Evolutionary conservation across 768 basidiomycete genomes (phyloP).

Genomic region (Infundibulicybe gibba): DNA sequence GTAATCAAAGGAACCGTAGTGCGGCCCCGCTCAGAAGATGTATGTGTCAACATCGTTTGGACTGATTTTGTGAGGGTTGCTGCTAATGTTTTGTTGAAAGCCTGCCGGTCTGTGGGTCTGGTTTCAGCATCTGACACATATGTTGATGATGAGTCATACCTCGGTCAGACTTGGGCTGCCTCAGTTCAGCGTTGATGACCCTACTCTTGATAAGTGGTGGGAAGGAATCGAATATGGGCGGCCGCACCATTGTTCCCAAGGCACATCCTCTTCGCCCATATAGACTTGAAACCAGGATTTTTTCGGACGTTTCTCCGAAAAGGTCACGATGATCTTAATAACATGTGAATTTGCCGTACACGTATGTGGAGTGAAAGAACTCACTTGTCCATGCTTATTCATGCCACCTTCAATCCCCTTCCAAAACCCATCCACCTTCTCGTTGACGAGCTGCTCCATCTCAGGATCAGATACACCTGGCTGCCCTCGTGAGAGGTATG

Average conservation of each 20-base stretch:
- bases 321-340: constrained; percentile 62
- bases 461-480: constrained; percentile 75
- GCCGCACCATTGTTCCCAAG: constrained; percentile 82
- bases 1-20: constrained; percentile 76
- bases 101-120: constrained; percentile 32
- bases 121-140: background rate
- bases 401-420: constrained; percentile 63
- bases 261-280: constrained; percentile 74
- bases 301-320: constrained; percentile 74
- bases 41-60: constrained; percentile 69
- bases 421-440: constrained; percentile 80
- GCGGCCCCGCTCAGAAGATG: constrained; percentile 75
- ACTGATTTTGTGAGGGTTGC: constrained; percentile 63
- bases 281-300: constrained; percentile 78
- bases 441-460: constrained; percentile 67
- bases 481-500: constrained; percentile 26
- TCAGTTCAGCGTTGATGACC: constrained; percentile 77
- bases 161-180: constrained; percentile 63
- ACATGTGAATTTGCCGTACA: background rate
- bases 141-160: constrained; percentile 30
- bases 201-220: constrained; percentile 28
- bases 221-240: background rate
- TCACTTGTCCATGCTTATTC: constrained; percentile 69
- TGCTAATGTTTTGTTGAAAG: constrained; percentile 57
- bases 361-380: constrained; percentile 3